Evolutionary conservation across 192 early-diverging fungal genomes (phyloP).

Genomic region (Coemansia sp.): DNA sequence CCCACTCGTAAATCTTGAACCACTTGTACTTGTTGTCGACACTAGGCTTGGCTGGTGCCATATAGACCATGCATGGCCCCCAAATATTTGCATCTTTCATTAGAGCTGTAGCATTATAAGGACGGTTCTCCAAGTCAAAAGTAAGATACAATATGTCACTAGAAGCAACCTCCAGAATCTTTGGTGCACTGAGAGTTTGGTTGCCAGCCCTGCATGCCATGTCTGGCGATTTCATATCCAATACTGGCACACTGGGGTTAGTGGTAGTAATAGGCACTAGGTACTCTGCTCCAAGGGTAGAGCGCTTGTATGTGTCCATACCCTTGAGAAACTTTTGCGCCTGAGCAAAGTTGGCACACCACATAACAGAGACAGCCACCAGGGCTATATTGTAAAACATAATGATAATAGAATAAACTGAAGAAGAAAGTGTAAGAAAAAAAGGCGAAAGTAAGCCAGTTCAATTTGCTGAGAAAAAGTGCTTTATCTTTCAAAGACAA

Average conservation of each 20-base stretch:
- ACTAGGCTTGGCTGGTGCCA: slow-evolving; percentile 3
- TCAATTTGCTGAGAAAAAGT: too few relatives aligned
- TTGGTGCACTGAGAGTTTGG: background rate
- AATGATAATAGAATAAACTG: too few relatives aligned
- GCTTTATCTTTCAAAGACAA: too few relatives aligned
- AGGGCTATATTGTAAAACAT: background rate
- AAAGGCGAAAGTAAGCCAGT: too few relatives aligned
- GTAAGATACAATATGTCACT: background rate
- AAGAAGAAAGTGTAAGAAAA: too few relatives aligned
- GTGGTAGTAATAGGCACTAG: background rate
- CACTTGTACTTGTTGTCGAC: background rate
- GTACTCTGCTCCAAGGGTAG: background rate
- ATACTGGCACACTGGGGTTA: background rate
- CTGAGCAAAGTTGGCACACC: background rate
- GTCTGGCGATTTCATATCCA: background rate
- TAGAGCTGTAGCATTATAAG: background rate
- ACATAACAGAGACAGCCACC: background rate
- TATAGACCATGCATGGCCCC: background rate
- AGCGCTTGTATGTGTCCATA: background rate
- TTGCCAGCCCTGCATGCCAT: background rate
- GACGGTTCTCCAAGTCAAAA: background rate
- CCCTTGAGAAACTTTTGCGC: slow-evolving; percentile 1
- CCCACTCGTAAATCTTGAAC: slow-evolving; percentile 4
- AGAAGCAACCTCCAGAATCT: background rate
- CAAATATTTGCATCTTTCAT: background rate